Evolutionary conservation across 371 early-diverging fungal genomes (phyloP), one percentile per base, ranked within the genome.

Genomic region (Rhizopus delemar): DNA sequence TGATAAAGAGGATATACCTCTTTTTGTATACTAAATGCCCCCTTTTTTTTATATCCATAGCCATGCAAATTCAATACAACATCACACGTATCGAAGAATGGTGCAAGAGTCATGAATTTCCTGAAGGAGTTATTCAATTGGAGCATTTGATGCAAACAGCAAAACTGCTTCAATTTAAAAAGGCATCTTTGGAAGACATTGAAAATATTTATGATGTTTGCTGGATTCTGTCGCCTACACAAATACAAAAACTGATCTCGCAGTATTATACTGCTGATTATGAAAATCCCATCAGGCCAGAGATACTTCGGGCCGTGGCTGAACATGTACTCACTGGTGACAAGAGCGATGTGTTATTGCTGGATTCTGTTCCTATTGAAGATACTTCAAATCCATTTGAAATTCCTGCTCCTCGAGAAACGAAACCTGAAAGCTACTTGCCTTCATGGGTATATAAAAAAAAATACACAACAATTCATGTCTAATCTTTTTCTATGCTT

Each of bases 51-150:
- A 13, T 5, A 13, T 13, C 5, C 2, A 4, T 49, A 77, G 80
- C 80, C 4, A 96, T 97, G 90, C 97, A 98, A 84, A 95, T 98
- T 68, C 97, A 97, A 75, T 97, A 95, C 80, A 98, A 98, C 67
- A 86, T 96, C 39, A 91, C 94, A 7, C 87, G 96, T 29, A 82
- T 98, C 57, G 94, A 95, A 71, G 98, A 98, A 69, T 98, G 98
- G 98, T 96, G 95, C 85, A 92, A 92, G 86, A 78, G 90, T 36
- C 94, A 96, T 69, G 89, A 87, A 48, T 89, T 96, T 33, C 80
- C 90, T n/a, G 96, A 98, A 71, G 90, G 93, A 51, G 90, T 95
- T 0, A 79, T 92, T 46, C 95, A 96, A 64, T 73, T 95, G 4
- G 96, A 96, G 69, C 92, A 91, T 52, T 75, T 98, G 62, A 84